These are phyloP conservation scores for Ophiosphaerella narmari DNA, from an alignment of 2,329 filamentous ascomycete genomes.

Conservation along the genomic window DNA sequence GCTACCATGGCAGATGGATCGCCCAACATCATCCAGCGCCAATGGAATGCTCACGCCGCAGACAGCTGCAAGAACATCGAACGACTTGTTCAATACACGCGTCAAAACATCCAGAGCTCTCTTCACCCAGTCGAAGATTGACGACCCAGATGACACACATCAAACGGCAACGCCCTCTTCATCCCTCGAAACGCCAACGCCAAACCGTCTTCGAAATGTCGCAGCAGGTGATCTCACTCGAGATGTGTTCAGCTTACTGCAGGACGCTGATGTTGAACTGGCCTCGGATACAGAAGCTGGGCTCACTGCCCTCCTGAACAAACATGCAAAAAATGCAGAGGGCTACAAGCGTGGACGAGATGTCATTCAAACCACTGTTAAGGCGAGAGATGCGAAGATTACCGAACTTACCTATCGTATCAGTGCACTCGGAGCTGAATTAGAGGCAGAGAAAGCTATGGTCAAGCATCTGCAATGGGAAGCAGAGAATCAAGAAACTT, in stretches of 20 bases:
- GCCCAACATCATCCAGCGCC: slow-evolving; percentile 5
- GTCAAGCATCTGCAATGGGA: slow-evolving; percentile 33
- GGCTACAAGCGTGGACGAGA: slow-evolving; percentile 70
- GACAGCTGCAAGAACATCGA: slow-evolving; percentile 15
- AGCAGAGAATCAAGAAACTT: slow-evolving; percentile 1
- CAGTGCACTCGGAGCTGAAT: slow-evolving; percentile 59
- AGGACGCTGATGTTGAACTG: slow-evolving; percentile 49
- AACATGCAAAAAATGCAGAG: slow-evolving; percentile 61
- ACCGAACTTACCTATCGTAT: slow-evolving; percentile 70
- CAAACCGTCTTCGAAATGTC: slow-evolving; percentile 34
- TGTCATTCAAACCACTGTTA: slow-evolving; percentile 64
- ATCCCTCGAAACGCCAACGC: slow-evolving; percentile 41
- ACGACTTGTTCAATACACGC: slow-evolving; percentile 20
- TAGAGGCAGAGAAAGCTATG: slow-evolving; percentile 57
- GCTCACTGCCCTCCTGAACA: slow-evolving; percentile 36
- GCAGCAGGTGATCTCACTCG: slow-evolving; percentile 21
- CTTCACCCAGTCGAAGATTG: slow-evolving; percentile 22
- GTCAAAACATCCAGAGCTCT: slow-evolving; percentile 6
- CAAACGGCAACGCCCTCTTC: slow-evolving; percentile 23
- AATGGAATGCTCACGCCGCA: slow-evolving; percentile 35
- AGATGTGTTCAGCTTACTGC: slow-evolving; percentile 58
- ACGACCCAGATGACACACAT: slow-evolving; percentile 2
- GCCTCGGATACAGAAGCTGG: slow-evolving; percentile 12
- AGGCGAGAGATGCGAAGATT: slow-evolving; percentile 67
- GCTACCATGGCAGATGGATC: slow-evolving; percentile 47